Evolutionary conservation across 164 flowering plant genomes (phyloP), one percentile per base, ranked within the genome.

Genomic region (Piper betle): DNA sequence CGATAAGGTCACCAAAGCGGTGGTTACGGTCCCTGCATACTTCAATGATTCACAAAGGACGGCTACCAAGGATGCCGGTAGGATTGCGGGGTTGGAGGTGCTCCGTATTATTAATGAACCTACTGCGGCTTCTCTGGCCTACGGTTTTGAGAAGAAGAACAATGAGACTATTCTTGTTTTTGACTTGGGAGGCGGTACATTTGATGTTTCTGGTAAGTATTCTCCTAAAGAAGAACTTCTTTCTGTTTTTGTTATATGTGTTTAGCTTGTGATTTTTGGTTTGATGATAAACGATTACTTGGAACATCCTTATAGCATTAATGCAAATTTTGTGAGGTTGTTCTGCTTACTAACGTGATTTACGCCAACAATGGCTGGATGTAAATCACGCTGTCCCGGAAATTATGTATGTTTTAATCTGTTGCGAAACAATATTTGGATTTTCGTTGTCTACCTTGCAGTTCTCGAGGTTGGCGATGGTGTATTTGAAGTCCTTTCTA

Each of bases 61-160:
- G 17, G 96, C 97, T n/a, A 91, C 97, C 15, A 88, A 91, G 71
- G 97, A 91, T 81, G 96, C 97, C 71, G 97, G 96, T 25, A 87
- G 96, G 33, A 91, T 91, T 74, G 97, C 97, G 60, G 97, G 96
- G 15, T 69, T 91, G 41, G 97, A 91, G 52, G 96, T 91, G 65
- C 87, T 91, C 46, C 79, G 96, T 37, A 91, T 91, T 43, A 91
- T 91, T 39, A 91, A 91, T 76, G 97, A 91, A 60, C 97, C 97
- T 0, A 91, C 97, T 25, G 97, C 96, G 69, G 97, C 97, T 57
- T 91, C 97, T 1, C 68, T 91, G 78, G 97, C 97, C 3, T 91
- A 91, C 79, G 97, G 97, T 1, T 91, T 91, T 74, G 97, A 91
- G 66, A 91, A 71, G 83, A 91, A 91, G 72, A 91, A 72, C 71